Conservation (phyloP, 208 protist species). For the Sergeia podlipaevii region DNA sequence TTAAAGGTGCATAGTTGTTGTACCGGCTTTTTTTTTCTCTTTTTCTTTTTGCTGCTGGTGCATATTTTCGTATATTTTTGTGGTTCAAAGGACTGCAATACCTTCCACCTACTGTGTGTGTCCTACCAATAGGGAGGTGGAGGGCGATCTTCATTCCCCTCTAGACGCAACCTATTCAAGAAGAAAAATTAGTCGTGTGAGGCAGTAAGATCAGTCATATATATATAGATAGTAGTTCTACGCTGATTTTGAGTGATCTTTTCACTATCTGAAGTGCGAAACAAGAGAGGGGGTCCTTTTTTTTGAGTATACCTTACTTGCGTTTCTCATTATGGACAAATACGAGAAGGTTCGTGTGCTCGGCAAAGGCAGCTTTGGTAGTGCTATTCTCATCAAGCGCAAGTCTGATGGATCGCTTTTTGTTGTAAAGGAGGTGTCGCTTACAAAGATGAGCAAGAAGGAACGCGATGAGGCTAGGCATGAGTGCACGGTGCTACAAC, state of each 20-base stretch:
- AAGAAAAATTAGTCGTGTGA: no score
- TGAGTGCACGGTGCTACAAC: constrained; percentile 81
- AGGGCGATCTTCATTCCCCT: no score
- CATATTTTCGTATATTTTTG: neutral
- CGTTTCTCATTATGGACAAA: constrained; percentile 72
- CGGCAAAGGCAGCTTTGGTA: constrained; percentile 92
- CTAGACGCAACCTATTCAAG: no score
- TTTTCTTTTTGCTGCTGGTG: neutral
- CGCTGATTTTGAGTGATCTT: neutral
- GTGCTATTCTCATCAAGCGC: constrained; percentile 89
- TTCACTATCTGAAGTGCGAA: neutral
- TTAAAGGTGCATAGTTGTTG: no score
- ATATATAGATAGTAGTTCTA: neutral
- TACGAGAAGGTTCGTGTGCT: constrained; percentile 87
- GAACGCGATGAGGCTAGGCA: constrained; percentile 88
- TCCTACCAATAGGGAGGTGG: no score
- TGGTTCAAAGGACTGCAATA: no score
- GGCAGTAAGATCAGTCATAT: neutral
- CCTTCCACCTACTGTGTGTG: no score
- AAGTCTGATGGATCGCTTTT: constrained; percentile 78
- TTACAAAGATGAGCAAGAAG: constrained; percentile 80
- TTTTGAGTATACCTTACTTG: neutral
- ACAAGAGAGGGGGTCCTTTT: neutral
- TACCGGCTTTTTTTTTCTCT: constrained; percentile 6
- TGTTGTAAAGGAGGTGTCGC: constrained; percentile 91